Evolutionary conservation across 1,284 basidiomycete genomes (phyloP).

Genomic region (Polyporus tsugae): DNA sequence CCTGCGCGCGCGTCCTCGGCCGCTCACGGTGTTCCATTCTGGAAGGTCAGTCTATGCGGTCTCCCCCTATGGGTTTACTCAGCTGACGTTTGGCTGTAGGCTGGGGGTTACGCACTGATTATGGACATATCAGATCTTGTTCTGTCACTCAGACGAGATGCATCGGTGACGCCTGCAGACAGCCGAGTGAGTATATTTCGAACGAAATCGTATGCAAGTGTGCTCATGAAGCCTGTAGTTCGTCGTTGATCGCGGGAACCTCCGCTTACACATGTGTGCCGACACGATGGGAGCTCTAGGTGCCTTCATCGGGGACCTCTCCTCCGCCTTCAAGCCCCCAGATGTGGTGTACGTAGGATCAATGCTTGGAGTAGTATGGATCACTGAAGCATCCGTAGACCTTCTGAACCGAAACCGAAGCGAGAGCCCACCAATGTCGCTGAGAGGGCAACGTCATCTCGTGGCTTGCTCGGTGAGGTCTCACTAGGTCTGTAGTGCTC

Average conservation of each 20-base stretch:
- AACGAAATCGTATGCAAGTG: background rate
- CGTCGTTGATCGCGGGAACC: constrained; percentile 51
- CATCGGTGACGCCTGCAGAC: constrained; percentile 41
- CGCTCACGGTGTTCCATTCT: constrained; percentile 55
- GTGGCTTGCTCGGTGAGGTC: constrained; percentile 33
- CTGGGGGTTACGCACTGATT: constrained; percentile 71
- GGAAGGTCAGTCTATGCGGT: constrained; percentile 66
- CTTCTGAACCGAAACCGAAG: constrained; percentile 36
- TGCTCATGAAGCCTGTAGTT: constrained; percentile 3
- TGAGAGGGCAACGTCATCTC: constrained; percentile 25
- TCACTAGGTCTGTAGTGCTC: background rate
- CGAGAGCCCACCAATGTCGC: constrained; percentile 49
- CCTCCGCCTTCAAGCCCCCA: constrained; percentile 48
- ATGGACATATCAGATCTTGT: constrained; percentile 64
- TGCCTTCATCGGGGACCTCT: constrained; percentile 59
- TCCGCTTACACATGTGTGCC: constrained; percentile 71
- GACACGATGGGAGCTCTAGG: constrained; percentile 68
- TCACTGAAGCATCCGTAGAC: constrained; percentile 5
- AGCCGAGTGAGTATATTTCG: constrained; percentile 48
- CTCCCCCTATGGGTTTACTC: constrained; percentile 2
- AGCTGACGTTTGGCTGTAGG: constrained; percentile 44
- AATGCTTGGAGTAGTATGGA: background rate
- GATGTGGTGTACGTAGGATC: constrained; percentile 48
- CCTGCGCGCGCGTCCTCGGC: constrained; percentile 10
- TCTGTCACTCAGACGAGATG: constrained; percentile 49